Evolutionary conservation across 176 grass and related monocot genomes (phyloP).

Genomic region (Secale cereale): DNA sequence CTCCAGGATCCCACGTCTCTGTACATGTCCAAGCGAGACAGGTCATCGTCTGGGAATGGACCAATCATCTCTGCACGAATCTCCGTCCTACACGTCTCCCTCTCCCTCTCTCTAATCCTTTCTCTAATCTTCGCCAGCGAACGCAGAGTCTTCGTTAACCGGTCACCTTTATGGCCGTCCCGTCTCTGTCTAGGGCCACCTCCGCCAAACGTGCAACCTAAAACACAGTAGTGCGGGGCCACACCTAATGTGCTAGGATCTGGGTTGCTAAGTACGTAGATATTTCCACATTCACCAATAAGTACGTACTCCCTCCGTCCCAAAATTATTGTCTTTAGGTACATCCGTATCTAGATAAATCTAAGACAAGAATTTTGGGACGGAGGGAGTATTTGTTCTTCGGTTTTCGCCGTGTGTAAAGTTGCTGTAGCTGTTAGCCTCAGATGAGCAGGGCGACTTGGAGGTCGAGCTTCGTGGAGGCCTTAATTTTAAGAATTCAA

Average conservation of each 20-base stretch:
- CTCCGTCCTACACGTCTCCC: not conserved
- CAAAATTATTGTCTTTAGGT: too few species aligned
- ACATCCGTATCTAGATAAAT: too few species aligned
- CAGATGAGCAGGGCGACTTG: too few species aligned
- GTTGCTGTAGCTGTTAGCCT: not conserved
- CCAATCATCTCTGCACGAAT: not conserved
- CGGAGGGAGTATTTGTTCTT: not conserved
- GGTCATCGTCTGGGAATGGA: slow-evolving; percentile 2
- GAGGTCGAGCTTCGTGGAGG: too few species aligned
- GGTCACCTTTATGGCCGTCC: not conserved
- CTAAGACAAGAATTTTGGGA: too few species aligned
- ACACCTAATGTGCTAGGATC: not conserved
- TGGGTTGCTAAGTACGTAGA: not conserved
- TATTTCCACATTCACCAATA: not conserved
- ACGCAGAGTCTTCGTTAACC: not conserved
- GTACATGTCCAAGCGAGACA: slow-evolving; percentile 3
- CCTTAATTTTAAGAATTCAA: too few species aligned
- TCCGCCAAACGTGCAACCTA: slow-evolving; percentile 2
- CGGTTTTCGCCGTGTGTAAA: not conserved
- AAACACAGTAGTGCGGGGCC: not conserved
- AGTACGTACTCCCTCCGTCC: too few species aligned
- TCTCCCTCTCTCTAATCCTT: not conserved
- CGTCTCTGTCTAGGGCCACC: not conserved
- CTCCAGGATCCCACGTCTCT: not conserved
- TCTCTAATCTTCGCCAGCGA: not conserved